Conservation (phyloP, 805 yeast species). For the Phaffomyces antillensis region DNA sequence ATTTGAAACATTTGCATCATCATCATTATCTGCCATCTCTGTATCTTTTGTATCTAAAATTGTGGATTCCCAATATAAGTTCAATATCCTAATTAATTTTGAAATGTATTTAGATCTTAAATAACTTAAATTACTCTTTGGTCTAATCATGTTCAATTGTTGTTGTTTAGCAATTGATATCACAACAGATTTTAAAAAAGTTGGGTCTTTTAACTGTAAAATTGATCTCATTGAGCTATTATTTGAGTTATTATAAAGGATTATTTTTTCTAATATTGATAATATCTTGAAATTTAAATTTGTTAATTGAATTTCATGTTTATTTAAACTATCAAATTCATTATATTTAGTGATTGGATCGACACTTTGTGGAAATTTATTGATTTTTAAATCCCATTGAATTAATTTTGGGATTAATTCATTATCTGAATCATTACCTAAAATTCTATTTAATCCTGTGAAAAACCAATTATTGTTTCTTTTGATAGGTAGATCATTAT, state of each 20-base stretch:
- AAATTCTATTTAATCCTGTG: constrained; percentile 45
- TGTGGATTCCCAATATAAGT: constrained; percentile 21
- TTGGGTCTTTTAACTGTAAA: constrained; percentile 16
- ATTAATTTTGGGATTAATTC: constrained; percentile 25
- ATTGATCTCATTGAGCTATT: constrained; percentile 2
- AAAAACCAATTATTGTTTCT: constrained; percentile 35
- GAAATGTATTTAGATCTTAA: constrained; percentile 17
- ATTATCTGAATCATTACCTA: constrained; percentile 45
- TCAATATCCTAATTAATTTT: constrained; percentile 13
- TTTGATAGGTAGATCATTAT: constrained; percentile 34
- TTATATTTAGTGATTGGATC: constrained; percentile 6
- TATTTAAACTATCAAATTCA: constrained; percentile 18
- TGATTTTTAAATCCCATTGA: constrained; percentile 20
- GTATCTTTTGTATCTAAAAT: background rate
- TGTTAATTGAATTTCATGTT: constrained; percentile 39
- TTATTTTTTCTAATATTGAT: constrained; percentile 39
- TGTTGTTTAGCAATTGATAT: constrained; percentile 26
- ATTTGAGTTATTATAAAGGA: constrained; percentile 16
- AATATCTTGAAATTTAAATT: constrained; percentile 39
- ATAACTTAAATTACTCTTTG: constrained; percentile 19
- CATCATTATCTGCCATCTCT: background rate
- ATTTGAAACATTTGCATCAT: background rate
- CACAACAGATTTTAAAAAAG: constrained; percentile 16
- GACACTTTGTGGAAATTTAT: constrained; percentile 12
- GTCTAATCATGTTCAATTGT: constrained; percentile 23